A percentile compares a stretch with the other conserved stretches of the same genome.
phyloP scores from a whole-genome alignment of 805 yeast species.

The Ogataea chonburiensis region DNA sequence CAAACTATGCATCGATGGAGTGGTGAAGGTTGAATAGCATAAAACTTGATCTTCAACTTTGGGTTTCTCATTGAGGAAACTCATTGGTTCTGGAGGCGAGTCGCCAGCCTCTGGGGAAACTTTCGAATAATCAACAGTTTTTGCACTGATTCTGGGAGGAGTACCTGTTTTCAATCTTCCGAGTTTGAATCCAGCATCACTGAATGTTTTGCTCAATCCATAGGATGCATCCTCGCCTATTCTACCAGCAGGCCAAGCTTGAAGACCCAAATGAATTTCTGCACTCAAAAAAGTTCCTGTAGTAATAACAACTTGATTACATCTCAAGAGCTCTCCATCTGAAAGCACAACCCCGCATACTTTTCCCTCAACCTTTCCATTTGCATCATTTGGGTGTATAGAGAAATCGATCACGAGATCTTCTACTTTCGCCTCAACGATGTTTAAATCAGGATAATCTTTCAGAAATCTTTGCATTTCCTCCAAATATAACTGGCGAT shows the following conservation, averaged over 20 bases:
- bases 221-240: constrained; percentile 90
- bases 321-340: constrained; percentile 58
- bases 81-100: constrained; percentile 84
- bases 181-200: constrained; percentile 72
- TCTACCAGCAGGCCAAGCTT: constrained; percentile 83
- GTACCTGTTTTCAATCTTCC: constrained; percentile 97
- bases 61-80: constrained; percentile 72
- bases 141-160: constrained; percentile 81
- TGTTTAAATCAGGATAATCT: constrained; percentile 53
- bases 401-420: constrained; percentile 68
- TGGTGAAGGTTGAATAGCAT: constrained; percentile 81
- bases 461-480: constrained; percentile 75
- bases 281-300: constrained; percentile 96
- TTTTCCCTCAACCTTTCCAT: constrained; percentile 43
- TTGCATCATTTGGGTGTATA: constrained; percentile 24
- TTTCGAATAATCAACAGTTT: constrained; percentile 65
- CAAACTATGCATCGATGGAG: constrained; percentile 67
- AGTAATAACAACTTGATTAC: constrained; percentile 77
- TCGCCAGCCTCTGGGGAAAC: constrained; percentile 78
- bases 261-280: constrained; percentile 88
- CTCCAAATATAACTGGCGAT: constrained; percentile 68
- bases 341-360: constrained; percentile 73
- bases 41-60: constrained; percentile 56
- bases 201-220: constrained; percentile 79
- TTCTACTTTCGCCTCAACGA: constrained; percentile 75